Conservation (phyloP, 768 basidiomycete genomes). For the Rhodotorula graminis region DNA sequence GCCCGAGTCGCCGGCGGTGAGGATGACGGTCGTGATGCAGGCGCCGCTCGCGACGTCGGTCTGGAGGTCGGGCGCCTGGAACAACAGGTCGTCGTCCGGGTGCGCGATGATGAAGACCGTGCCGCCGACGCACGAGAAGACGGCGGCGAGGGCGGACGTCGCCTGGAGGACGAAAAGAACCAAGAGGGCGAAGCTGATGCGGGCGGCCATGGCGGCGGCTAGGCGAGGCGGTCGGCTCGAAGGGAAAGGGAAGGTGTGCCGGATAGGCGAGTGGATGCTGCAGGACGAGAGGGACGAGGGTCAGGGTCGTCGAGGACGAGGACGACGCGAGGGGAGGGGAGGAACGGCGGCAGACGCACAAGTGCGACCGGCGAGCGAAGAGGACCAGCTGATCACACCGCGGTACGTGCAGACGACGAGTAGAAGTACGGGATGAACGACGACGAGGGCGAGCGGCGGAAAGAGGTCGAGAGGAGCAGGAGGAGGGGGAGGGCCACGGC, state of each 20-base stretch:
- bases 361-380: no score
- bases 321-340: no score
- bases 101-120: constrained; percentile 24
- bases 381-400: no score
- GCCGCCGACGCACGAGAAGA: constrained; percentile 29
- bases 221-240: neutral
- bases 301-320: no score
- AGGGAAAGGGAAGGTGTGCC: neutral
- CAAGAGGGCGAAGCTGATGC: neutral
- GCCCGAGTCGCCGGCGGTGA: constrained; percentile 35
- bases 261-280: constrained; percentile 10
- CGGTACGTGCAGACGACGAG: no score
- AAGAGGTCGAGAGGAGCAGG: no score
- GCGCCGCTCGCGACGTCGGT: constrained; percentile 6
- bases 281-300: no score
- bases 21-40: constrained; percentile 31
- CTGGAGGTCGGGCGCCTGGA: constrained; percentile 17
- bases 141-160: neutral
- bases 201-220: neutral
- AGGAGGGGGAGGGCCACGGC: no score
- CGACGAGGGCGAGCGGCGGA: no score
- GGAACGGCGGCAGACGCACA: no score
- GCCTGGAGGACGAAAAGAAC: neutral
- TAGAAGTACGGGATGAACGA: no score
- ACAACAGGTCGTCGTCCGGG: constrained; percentile 35